Conservation (phyloP, 768 basidiomycete genomes). For the Boletellus ananiceps region DNA sequence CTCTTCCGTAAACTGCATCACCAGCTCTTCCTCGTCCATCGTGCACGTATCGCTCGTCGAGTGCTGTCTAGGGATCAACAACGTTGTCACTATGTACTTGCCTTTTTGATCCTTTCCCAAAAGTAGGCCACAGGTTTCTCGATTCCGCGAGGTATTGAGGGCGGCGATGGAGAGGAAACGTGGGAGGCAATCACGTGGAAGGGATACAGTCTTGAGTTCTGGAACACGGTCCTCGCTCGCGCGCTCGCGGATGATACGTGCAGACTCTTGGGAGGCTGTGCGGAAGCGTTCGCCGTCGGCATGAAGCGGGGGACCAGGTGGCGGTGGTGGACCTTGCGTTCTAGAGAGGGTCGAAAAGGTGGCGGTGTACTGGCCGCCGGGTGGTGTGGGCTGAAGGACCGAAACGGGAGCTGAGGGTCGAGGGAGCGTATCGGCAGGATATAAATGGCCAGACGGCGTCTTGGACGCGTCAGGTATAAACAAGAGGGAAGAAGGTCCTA, state of each 20-base stretch:
- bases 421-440: conserved; percentile 34
- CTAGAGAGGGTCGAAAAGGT: conserved; percentile 27
- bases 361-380: conserved; percentile 15
- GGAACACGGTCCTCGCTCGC: conserved; percentile 30
- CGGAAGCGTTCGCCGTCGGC: conserved; percentile 26
- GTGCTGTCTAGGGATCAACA: conserved; percentile 85
- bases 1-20: conserved; percentile 80
- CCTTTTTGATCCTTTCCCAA: conserved; percentile 62
- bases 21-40: conserved; percentile 87
- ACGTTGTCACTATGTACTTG: conserved; percentile 69
- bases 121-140: conserved; percentile 84
- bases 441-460: conserved; percentile 23
- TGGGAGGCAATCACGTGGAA: conserved; percentile 71
- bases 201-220: conserved; percentile 56
- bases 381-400: conserved; percentile 5
- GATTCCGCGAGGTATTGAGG: conserved; percentile 70
- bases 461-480: conserved; percentile 36
- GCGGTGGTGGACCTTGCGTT: conserved; percentile 22
- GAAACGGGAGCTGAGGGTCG: conserved; percentile 28
- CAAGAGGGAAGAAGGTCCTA: conserved; percentile 40
- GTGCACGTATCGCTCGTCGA: conserved; percentile 89
- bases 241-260: conserved; percentile 31
- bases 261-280: conserved; percentile 33
- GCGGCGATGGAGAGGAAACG: conserved; percentile 75
- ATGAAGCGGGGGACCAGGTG: conserved; percentile 22